phyloP scores from a whole-genome alignment of 164 flowering plant genomes.

The Echeveria elegans region DNA sequence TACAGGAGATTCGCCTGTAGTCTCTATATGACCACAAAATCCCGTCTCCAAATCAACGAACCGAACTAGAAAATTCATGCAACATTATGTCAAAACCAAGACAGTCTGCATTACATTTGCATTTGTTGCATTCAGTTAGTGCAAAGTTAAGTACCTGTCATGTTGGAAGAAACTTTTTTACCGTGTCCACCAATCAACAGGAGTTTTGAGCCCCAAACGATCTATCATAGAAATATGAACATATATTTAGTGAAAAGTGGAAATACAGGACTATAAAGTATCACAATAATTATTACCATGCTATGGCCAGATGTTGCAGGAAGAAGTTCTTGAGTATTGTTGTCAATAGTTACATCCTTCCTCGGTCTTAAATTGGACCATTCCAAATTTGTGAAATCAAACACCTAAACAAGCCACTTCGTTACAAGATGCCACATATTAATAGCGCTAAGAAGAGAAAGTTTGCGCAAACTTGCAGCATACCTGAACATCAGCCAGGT shows the following conservation, averaged over 20 bases:
- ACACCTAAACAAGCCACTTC: constrained; percentile 34
- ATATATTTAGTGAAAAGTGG: not conserved
- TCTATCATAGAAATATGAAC: constrained; percentile 24
- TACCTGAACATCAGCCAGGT: constrained; percentile 82
- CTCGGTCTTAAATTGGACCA: constrained; percentile 57
- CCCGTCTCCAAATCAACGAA: constrained; percentile 61
- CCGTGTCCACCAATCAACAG: constrained; percentile 63
- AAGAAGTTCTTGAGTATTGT: constrained; percentile 25
- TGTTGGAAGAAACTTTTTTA: constrained; percentile 33
- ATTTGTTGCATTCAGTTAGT: not conserved
- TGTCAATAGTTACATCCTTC: constrained; percentile 10
- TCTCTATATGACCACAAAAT: constrained; percentile 42
- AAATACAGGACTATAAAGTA: not conserved
- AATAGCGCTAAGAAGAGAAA: not conserved
- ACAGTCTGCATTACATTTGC: not conserved
- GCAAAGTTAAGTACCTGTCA: constrained; percentile 44
- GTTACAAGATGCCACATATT: constrained; percentile 6
- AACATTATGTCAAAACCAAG: constrained; percentile 9
- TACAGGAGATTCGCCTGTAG: constrained; percentile 82
- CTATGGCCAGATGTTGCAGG: constrained; percentile 71
- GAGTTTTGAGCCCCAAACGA: constrained; percentile 66
- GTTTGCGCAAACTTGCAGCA: not conserved
- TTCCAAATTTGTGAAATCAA: constrained; percentile 54
- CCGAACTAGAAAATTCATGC: constrained; percentile 41
- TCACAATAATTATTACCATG: constrained; percentile 38